These are phyloP conservation scores for Lizonia empirigonia DNA, from an alignment of 2,329 filamentous ascomycete genomes.

Conservation along the genomic window DNA sequence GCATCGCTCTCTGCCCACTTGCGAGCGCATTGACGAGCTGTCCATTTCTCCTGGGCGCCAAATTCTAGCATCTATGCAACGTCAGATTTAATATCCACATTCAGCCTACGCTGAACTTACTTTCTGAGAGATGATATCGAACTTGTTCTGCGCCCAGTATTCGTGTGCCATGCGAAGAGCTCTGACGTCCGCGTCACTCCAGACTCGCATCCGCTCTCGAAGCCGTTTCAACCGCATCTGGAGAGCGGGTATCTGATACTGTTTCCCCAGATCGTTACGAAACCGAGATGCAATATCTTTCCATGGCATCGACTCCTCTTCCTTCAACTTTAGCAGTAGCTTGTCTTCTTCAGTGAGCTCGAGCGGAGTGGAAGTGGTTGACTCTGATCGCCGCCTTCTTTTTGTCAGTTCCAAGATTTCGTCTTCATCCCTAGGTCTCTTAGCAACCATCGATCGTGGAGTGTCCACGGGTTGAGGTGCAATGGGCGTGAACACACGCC, in stretches of 20 bases:
- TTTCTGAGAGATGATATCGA: slow-evolving; percentile 60
- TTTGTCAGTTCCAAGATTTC: slow-evolving; percentile 40
- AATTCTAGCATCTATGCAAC: slow-evolving; percentile 57
- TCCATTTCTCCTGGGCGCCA: slow-evolving; percentile 58
- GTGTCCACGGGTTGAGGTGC: slow-evolving; percentile 50
- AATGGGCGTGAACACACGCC: slow-evolving; percentile 51
- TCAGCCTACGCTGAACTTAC: too few relatives aligned
- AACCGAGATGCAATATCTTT: slow-evolving; percentile 61
- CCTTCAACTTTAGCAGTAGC: slow-evolving; percentile 57
- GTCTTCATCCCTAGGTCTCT: slow-evolving; percentile 50
- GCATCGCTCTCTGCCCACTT: slow-evolving; percentile 56
- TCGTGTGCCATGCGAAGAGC: slow-evolving; percentile 58
- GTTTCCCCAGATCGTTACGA: slow-evolving; percentile 55
- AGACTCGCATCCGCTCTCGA: slow-evolving; percentile 57
- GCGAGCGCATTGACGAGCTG: slow-evolving; percentile 55
- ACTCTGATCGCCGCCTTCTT: slow-evolving; percentile 51
- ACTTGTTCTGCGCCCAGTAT: slow-evolving; percentile 60
- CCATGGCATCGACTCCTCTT: slow-evolving; percentile 60
- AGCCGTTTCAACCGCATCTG: slow-evolving; percentile 62
- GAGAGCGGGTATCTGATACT: slow-evolving; percentile 57
- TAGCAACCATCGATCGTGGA: slow-evolving; percentile 39
- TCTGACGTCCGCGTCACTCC: slow-evolving; percentile 58
- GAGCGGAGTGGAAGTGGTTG: slow-evolving; percentile 38
- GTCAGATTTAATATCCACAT: too few relatives aligned
- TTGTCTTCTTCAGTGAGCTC: slow-evolving; percentile 59